A percentile compares a stretch with the other conserved stretches of the same genome.
These are phyloP conservation scores for Plasmodium knowlesi DNA, from an alignment of 169 alveolate genomes.

Conservation along the genomic window DNA sequence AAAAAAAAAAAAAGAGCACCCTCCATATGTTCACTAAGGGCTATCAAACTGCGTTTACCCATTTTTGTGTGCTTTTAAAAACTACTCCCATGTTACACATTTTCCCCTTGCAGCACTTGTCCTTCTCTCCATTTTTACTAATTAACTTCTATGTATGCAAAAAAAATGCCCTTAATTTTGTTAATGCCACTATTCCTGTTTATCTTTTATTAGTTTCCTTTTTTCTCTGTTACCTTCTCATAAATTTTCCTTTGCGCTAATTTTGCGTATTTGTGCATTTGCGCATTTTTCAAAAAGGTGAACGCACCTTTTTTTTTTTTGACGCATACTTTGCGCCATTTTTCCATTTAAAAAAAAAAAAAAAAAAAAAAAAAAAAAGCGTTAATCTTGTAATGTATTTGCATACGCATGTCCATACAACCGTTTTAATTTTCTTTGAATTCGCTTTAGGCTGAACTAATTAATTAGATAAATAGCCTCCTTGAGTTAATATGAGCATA, in stretches of 20 bases:
- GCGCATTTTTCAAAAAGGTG: neutral
- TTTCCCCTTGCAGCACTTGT: neutral
- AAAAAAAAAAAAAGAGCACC: constrained; percentile 16
- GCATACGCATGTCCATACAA: constrained; percentile 8
- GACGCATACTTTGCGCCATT: neutral
- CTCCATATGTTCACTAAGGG: neutral
- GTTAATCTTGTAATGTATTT: neutral
- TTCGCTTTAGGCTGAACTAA: constrained; percentile 12
- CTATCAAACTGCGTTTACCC: neutral
- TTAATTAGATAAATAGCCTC: constrained; percentile 12
- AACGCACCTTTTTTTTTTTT: constrained; percentile 37
- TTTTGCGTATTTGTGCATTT: neutral
- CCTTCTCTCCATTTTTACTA: neutral
- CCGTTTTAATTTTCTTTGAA: constrained; percentile 44
- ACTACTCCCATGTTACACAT: neutral
- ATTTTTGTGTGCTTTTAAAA: constrained; percentile 36
- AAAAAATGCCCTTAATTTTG: neutral
- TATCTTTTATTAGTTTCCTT: neutral
- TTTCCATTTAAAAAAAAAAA: neutral
- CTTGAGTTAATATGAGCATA: neutral
- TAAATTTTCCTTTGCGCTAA: neutral
- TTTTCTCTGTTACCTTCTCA: neutral
- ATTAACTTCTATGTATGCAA: neutral
- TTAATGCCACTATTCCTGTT: neutral
- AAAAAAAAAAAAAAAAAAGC: constrained; percentile 14